Base-by-base conservation (phyloP, 2,329 filamentous ascomycete species). In the Diaporthe velutina region DNA sequence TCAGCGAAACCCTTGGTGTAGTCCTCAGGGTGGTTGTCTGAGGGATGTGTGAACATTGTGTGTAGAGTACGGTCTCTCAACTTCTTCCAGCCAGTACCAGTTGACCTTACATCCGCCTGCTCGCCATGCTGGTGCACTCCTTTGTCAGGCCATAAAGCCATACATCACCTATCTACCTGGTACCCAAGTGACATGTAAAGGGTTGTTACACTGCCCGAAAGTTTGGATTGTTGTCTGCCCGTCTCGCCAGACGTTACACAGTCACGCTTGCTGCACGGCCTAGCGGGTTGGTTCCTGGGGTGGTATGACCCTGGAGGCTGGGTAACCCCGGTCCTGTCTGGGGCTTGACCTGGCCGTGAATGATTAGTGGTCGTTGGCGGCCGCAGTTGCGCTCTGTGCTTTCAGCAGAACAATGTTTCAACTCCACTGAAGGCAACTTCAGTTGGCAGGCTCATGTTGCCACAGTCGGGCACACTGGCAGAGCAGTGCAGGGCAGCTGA, bases 381-480 rank as follows among this genome's bases (percentile, higher is more conserved):
- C 61, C 38, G 28, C 40, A 45, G 40, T 33, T 58, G 19, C 28
- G 1, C 33, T 25, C 19, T 67, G 8, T 52, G 45, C 61, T 35
- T 67, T 25, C 45, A 67, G 45, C 28, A 38, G 45, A 52, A 28
- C 30, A 67, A 52, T 67, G 64, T 67, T 38, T 67, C 64, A 67
- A 35, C 30, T 52, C 42, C 30, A 0, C 30, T 13, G 28, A 13
- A 55, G 52, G 15, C 15, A 57, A 22, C 19, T 30, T 13, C 17
- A 38, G 17, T 58, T 58, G 30, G 33, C 33, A 40, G 35, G 10
- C 61, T 50, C 61, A 42, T 50, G 35, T 50, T 35, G 19, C 22
- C 28, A 35, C 2, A 42, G 5, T 30, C 38, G 38, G 35, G 22
- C 42, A 66, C 25, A 45, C 12, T 25, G 10, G 35, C 48, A 7